These are phyloP conservation scores for Juncus effusus DNA, from an alignment of 176 grass and related monocot species.

Conservation along the genomic window DNA sequence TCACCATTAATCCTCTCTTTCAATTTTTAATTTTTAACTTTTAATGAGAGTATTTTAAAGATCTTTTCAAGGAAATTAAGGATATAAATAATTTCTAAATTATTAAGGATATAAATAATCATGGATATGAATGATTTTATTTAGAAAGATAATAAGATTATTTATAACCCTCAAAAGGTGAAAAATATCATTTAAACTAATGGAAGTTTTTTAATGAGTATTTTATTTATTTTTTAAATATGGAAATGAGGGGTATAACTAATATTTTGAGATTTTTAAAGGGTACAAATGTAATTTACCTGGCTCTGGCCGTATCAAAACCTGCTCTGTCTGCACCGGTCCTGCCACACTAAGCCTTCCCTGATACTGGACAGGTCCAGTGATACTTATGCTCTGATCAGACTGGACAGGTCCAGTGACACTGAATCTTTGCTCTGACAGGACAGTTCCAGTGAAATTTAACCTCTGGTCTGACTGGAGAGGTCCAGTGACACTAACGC, in stretches of 20 bases:
- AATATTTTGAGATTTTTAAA: slow-evolving; percentile 13
- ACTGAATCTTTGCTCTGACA: slow-evolving; percentile 17
- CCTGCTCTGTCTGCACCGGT: slow-evolving; percentile 52
- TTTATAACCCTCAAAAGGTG: too few species aligned
- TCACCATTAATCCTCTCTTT: background rate
- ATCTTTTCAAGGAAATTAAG: too few species aligned
- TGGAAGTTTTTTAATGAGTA: too few species aligned
- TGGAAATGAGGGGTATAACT: too few species aligned
- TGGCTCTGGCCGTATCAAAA: slow-evolving; percentile 33
- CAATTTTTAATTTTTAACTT: slow-evolving; percentile 8
- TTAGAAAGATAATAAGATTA: too few species aligned
- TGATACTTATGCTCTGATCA: background rate
- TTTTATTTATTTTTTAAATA: too few species aligned
- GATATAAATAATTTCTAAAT: too few species aligned
- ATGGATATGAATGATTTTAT: too few species aligned
- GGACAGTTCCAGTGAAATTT: slow-evolving; percentile 15
- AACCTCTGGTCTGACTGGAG: slow-evolving; percentile 3
- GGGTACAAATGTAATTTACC: slow-evolving; percentile 28
- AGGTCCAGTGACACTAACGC: slow-evolving; percentile 9
- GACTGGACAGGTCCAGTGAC: slow-evolving; percentile 10
- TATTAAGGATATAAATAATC: too few species aligned
- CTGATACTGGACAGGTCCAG: too few species aligned
- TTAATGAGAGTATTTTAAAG: slow-evolving; percentile 1
- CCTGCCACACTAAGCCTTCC: slow-evolving; percentile 19
- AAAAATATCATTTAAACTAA: too few species aligned